Base-by-base conservation (phyloP, 345 rosid species). In the Rhodamnia argentea region DNA sequence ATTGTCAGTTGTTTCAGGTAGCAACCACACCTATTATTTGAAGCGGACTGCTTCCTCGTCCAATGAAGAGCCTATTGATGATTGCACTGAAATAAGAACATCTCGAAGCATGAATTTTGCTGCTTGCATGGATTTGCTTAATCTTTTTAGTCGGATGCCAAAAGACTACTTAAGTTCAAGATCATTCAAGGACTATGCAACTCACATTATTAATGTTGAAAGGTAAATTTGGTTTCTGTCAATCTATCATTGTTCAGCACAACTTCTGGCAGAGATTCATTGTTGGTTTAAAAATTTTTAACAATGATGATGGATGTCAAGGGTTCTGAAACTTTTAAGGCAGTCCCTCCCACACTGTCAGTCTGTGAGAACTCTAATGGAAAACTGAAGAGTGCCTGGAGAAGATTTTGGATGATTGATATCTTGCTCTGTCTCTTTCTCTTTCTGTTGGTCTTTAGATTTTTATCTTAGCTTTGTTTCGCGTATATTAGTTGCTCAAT, bases 91-190 rank as follows among this genome's bases (percentile, higher is more conserved):
- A 47, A 89, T 76, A 64, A 87, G 83, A 83, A 83, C 87, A 87
- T 83, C 85, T 57, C 86, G 55, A 85, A 55, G 42, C 86, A 86
- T 53, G 89, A 92, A 93, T 83, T 90, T 87, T 86, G 83, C 90
- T 76, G 90, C 91, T 59, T 96, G 98, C 86, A 92, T 89, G 89
- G 89, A 89, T 88, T 90, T 95, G 89, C 95, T 96, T 86, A 86
- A 86, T 85, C 90, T 95, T 78, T 89, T 96, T 51, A 91, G 94
- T 86, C 90, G 90, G 93, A 93, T 97, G 90, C 99, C 99, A 42
- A 97, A 96, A 91, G 95, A 88, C 84, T 93, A 87, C 87, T 85
- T 94, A 91, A 90, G 82, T 86, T 90, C 90, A 76, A 95, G 88
- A 88, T 94, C 98, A 82, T 89, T 94, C 87, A 89, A 91, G 84